phyloP scores from a whole-genome alignment of 345 rosid species.

The Melaleuca alternifolia region DNA sequence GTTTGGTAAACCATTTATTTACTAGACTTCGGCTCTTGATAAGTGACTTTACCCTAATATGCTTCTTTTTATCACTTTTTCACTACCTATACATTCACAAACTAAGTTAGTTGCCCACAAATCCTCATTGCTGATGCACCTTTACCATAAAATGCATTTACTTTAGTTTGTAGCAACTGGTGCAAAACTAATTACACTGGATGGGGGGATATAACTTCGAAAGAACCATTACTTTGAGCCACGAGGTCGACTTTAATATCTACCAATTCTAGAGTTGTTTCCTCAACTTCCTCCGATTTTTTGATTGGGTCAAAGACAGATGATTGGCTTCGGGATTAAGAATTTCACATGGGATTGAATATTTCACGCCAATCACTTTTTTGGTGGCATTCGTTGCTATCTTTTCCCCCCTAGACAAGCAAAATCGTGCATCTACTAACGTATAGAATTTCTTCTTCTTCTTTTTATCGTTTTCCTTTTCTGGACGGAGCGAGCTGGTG shows the following conservation, averaged over 20 bases:
- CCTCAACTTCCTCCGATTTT: not conserved
- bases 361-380: not conserved
- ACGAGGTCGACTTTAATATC: not conserved
- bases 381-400: not conserved
- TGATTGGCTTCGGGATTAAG: not conserved
- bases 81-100: not conserved
- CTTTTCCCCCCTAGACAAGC: not conserved
- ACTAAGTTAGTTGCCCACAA: not conserved
- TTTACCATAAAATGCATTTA: not conserved
- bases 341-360: not conserved
- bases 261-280: fast-evolving
- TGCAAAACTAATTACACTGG: not conserved
- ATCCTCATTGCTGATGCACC: not conserved
- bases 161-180: not conserved
- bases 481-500: not conserved
- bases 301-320: not conserved
- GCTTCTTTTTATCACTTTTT: not conserved
- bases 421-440: not conserved
- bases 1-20: not conserved
- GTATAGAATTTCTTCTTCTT: not conserved
- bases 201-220: not conserved
- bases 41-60: not conserved
- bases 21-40: not conserved
- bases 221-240: not conserved
- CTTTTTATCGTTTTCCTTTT: not conserved